Base-by-base conservation (phyloP, 768 basidiomycete genomes). In the Amanita subjunquillea region DNA sequence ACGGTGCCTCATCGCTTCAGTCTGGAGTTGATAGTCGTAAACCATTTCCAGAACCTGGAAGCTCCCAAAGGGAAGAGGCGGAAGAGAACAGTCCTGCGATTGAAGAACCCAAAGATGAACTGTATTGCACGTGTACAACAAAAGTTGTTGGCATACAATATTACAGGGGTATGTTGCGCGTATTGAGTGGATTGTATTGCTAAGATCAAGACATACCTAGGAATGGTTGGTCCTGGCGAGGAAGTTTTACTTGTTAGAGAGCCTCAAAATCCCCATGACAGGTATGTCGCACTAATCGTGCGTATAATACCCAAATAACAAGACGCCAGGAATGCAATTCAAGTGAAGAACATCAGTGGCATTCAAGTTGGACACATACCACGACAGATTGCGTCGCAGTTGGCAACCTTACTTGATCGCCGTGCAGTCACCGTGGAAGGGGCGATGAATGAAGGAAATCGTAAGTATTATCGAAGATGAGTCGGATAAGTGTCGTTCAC, bases 121-220 rank as follows among this genome's bases (percentile, higher is more conserved):
- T 89, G 20, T 89, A 85, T 61, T 76, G 80, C 40, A 71, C 67
- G 12, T 48, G 82, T 60, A 63, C 64, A 3, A 76, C 84, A 0
- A 82, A 76, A 44, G 78, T 91, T 8, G 91, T 93, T 0, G 91
- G 91, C 0, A 71, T 93, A 12, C 88, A 90, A 61, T 91, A 93
- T 60, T 93, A 93, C 61, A 71, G 71, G 62, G 85, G 85, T 79
- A 32, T 1, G 65, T 57, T 39, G 29, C 37, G 32, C 50, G 38
- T 10, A 25, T n/a, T 6, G 39, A 49, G 57, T 17, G 29, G 3
- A 60, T 17, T 25, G 43, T 54, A 46, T 43, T 56, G 36, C 50
- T 27, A 60, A 53, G 34, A 12, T 32, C 32, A 10, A 32, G 7
- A 36, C 17, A 44, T 20, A n/a, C 34, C n/a, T 52, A 82, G 91